Evolutionary conservation across 75 land plant species (phyloP).

Genomic region (Picea sitchensis): DNA sequence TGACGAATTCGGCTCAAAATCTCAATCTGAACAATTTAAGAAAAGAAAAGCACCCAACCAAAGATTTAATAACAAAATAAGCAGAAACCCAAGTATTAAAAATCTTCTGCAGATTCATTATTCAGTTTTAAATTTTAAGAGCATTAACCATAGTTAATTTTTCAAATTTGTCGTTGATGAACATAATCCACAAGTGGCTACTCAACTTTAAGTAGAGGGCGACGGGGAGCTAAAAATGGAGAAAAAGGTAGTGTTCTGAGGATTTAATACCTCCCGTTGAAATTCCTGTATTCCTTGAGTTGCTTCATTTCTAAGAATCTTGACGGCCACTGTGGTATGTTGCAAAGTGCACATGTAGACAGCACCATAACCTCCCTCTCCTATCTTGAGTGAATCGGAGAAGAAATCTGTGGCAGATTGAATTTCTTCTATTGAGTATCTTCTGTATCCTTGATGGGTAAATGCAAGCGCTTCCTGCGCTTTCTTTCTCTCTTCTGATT

Average conservation of each 20-base stretch:
- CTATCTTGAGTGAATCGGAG: constrained; percentile 39
- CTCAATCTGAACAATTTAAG: constrained; percentile 26
- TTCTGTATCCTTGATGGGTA: constrained; percentile 40
- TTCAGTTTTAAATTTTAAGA: neutral
- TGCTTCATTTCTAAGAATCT: constrained; percentile 61
- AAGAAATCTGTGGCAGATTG: constrained; percentile 51
- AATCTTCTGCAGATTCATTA: too few relatives aligned
- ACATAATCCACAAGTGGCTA: too few relatives aligned
- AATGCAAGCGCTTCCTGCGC: constrained; percentile 35
- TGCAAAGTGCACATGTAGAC: constrained; percentile 56
- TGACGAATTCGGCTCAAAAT: constrained; percentile 44
- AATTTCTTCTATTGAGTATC: constrained; percentile 53
- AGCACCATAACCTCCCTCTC: constrained; percentile 76
- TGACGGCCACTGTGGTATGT: constrained; percentile 65
- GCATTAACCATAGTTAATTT: neutral
- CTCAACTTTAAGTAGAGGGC: too few relatives aligned
- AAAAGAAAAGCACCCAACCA: neutral
- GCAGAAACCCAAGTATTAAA: neutral
- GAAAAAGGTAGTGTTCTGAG: neutral
- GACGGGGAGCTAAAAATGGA: too few relatives aligned
- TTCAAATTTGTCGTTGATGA: too few relatives aligned
- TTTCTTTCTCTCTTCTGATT: constrained; percentile 46
- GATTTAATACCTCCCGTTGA: constrained; percentile 42
- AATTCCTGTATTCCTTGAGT: constrained; percentile 62
- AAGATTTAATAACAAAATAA: neutral